These are phyloP conservation scores for Psilocybe tampanensis DNA, from an alignment of 768 basidiomycete species.

Conservation along the genomic window DNA sequence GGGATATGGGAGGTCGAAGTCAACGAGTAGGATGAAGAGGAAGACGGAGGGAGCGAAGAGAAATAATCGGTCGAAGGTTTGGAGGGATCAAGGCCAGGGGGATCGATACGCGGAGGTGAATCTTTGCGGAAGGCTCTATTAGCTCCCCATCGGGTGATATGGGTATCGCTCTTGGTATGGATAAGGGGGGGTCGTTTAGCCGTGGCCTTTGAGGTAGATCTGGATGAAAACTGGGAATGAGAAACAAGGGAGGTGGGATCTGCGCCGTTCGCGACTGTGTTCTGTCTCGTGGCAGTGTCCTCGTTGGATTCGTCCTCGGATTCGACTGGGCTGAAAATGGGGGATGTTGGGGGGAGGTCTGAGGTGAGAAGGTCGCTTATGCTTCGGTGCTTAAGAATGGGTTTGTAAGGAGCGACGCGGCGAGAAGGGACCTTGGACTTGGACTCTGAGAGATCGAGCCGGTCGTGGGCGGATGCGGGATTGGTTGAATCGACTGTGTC, in stretches of 20 bases:
- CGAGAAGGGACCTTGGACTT: slow-evolving; percentile 9
- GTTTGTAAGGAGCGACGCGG: slow-evolving; percentile 54
- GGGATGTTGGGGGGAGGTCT: slow-evolving; percentile 65
- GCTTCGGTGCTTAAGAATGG: slow-evolving; percentile 95
- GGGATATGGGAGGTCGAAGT: slow-evolving; percentile 1
- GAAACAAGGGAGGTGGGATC: slow-evolving; percentile 11
- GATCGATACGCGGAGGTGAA: slow-evolving; percentile 69
- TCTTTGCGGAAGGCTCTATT: slow-evolving; percentile 57
- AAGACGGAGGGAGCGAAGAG: slow-evolving; percentile 19
- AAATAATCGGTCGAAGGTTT: slow-evolving; percentile 5
- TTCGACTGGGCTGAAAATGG: slow-evolving; percentile 61
- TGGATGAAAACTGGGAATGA: slow-evolving; percentile 5
- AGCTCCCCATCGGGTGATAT: slow-evolving; percentile 61
- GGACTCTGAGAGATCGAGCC: slow-evolving; percentile 47
- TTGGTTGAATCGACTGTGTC: slow-evolving; percentile 34
- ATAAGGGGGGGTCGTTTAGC: slow-evolving; percentile 59
- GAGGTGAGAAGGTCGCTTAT: slow-evolving; percentile 87
- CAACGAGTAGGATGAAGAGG: slow-evolving; percentile 11
- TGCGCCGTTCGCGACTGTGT: slow-evolving; percentile 15
- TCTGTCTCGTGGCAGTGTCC: slow-evolving; percentile 13
- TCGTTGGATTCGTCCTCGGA: slow-evolving; percentile 50
- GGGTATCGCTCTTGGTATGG: slow-evolving; percentile 90
- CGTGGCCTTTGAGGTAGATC: slow-evolving; percentile 6
- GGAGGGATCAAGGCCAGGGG: slow-evolving; percentile 29
- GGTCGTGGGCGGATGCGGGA: slow-evolving; percentile 46